These are phyloP conservation scores for Comarum palustre DNA, from an alignment of 306 rosid species.

Conservation along the genomic window DNA sequence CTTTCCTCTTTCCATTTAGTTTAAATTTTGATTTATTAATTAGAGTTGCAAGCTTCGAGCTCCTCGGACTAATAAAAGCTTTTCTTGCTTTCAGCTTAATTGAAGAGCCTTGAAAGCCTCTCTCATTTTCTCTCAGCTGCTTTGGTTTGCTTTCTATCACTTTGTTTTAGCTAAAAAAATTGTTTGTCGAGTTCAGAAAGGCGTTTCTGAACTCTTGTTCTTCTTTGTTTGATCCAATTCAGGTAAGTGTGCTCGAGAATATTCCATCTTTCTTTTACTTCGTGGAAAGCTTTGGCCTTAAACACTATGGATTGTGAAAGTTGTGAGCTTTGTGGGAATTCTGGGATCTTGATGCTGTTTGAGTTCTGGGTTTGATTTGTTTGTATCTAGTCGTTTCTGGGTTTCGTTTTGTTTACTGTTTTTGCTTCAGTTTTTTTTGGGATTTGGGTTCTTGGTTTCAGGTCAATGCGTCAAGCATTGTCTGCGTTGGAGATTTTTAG, in stretches of 20 bases:
- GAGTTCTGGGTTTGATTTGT: not conserved
- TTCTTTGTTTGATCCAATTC: slow-evolving; percentile 36
- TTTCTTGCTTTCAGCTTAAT: slow-evolving; percentile 79
- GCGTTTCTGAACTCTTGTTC: slow-evolving; percentile 24
- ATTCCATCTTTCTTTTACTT: slow-evolving; percentile 5
- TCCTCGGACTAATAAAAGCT: slow-evolving; percentile 40
- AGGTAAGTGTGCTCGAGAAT: slow-evolving; percentile 32
- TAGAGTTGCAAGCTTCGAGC: slow-evolving; percentile 30
- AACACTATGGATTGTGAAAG: not conserved
- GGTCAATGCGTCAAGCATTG: not conserved
- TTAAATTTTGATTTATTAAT: not conserved
- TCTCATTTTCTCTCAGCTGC: slow-evolving; percentile 22
- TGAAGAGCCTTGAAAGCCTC: slow-evolving; percentile 59
- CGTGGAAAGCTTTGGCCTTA: not conserved
- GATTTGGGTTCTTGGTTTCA: not conserved
- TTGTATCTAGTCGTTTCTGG: not conserved
- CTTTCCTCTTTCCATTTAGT: not conserved
- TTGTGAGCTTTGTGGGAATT: slow-evolving; percentile 11
- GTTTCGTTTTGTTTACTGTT: not conserved
- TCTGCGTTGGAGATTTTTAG: not conserved
- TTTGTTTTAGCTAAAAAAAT: slow-evolving; percentile 26
- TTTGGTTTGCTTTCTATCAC: slow-evolving; percentile 15
- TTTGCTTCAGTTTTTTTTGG: slow-evolving; percentile 9
- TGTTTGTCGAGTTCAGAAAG: slow-evolving; percentile 19
- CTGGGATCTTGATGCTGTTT: slow-evolving; percentile 19